phyloP scores from a whole-genome alignment of 495 filamentous ascomycete genomes.

The Bacidia gigantensis region DNA sequence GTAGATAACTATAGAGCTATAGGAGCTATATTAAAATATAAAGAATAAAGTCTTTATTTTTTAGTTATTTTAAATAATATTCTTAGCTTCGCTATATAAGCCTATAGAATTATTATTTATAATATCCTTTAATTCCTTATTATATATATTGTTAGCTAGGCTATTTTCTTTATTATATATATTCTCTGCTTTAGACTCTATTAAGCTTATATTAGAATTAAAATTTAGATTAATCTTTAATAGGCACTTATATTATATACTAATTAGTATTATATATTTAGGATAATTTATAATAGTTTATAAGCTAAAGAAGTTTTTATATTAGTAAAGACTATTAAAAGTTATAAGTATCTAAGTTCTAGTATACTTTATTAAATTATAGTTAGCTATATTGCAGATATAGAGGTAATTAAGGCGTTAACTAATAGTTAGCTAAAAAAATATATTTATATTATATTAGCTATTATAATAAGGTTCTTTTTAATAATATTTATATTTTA shows the following conservation, averaged over 20 bases:
- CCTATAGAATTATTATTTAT: not conserved
- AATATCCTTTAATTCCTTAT: not conserved
- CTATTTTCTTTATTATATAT: not conserved
- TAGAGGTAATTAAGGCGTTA: not conserved
- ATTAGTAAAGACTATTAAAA: not conserved
- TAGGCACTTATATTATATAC: not conserved
- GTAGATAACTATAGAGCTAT: too few species aligned
- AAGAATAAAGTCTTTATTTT: not conserved
- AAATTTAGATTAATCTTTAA: not conserved
- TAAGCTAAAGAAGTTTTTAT: not conserved
- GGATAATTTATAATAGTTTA: not conserved
- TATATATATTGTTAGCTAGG: not conserved
- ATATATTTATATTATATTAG: not conserved
- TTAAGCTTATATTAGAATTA: not conserved
- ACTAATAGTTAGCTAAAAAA: not conserved
- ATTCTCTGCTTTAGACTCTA: not conserved
- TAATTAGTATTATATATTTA: not conserved
- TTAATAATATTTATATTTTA: not conserved
- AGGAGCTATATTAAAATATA: too few species aligned
- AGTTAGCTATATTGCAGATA: not conserved
- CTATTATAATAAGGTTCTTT: not conserved
- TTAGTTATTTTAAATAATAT: not conserved
- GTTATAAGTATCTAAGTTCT: not conserved
- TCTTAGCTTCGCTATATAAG: not conserved
- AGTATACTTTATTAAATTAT: not conserved